Evolutionary conservation across 208 protist genomes (phyloP).

Genomic region (Wallacemonas sp.): DNA sequence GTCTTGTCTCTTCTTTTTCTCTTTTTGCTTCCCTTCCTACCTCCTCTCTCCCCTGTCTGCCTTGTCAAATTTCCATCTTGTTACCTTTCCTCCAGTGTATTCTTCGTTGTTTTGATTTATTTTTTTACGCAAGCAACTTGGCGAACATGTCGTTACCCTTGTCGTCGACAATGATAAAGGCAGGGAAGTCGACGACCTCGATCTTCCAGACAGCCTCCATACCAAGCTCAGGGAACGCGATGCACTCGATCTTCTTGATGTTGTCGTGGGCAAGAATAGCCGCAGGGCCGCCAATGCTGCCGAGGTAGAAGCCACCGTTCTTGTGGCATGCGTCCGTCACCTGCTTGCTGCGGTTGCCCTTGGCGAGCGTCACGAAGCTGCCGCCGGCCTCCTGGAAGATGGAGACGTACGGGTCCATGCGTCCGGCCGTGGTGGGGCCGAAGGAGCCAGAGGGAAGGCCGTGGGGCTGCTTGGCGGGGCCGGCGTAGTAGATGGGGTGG

Average conservation of each 20-base stretch:
- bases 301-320: constrained; percentile 97
- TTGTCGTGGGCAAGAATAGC: constrained; percentile 92
- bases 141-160: constrained; percentile 97
- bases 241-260: constrained; percentile 94
- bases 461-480: constrained; percentile 96
- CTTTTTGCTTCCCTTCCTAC: neutral
- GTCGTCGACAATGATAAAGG: constrained; percentile 98
- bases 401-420: constrained; percentile 97
- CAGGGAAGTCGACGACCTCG: constrained; percentile 96
- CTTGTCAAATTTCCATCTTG: too few species aligned
- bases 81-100: too few species aligned
- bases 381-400: constrained; percentile 92
- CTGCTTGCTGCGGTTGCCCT: constrained; percentile 94
- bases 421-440: constrained; percentile 97
- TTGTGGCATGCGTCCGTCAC: constrained; percentile 95
- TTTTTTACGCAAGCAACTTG: constrained; percentile 65
- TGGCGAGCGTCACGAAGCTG: constrained; percentile 94
- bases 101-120: too few species aligned
- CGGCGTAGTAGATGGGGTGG: constrained; percentile 96
- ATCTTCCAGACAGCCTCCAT: constrained; percentile 96
- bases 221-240: constrained; percentile 91
- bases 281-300: constrained; percentile 96
- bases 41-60: too few species aligned
- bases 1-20: neutral
- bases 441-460: constrained; percentile 96